Evolutionary conservation across 345 rosid genomes (phyloP), one percentile per base, ranked within the genome.

Genomic region (Eucalyptus rudis): DNA sequence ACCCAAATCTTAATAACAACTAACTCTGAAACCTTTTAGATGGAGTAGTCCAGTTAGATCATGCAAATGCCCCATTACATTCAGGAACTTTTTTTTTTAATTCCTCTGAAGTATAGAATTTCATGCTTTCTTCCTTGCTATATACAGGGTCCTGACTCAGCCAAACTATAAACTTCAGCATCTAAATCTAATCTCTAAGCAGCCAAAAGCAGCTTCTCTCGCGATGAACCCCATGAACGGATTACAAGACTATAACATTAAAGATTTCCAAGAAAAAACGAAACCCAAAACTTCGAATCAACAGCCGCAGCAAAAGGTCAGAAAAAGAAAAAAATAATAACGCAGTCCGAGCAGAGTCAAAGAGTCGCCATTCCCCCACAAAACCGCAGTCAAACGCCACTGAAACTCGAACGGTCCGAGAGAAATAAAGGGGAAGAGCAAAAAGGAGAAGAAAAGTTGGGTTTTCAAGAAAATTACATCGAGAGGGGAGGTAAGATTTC

Each of bases 401-500:
- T 20, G 84, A 40, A 22, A 76, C 47, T 40, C 17, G 36, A 33
- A 87, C 49, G 27, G 36, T 76, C 7, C 5, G 27, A 68, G 20
- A 8, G 43, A 16, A 15, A 31, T 1, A 31, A 31, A 16, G 36
- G 40, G 79, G 36, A 64, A 64, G 33, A 52, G 58, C 2, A 0
- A 66, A n/a, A n/a, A 15, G 2, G 11, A 76, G 29, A 40, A 76
- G 29, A 76, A 76, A 20, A 19, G 47, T 76, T 20, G 12, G 29
- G 84, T 4, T 62, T 68, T 49, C 16, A 50, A 64, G 88, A 64
- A 43, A 86, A 92, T 91, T 90, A 95, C 97, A 97, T 49, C 83
- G 52, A 50, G 97, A 88, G 43, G 99, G 97, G 85, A 96, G 99
- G 45, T 91, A 97, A 90, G 98, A 92, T 84, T 93, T 93, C 93